These are phyloP conservation scores for Galerina marginata DNA, from an alignment of 768 basidiomycete species.

Conservation along the genomic window DNA sequence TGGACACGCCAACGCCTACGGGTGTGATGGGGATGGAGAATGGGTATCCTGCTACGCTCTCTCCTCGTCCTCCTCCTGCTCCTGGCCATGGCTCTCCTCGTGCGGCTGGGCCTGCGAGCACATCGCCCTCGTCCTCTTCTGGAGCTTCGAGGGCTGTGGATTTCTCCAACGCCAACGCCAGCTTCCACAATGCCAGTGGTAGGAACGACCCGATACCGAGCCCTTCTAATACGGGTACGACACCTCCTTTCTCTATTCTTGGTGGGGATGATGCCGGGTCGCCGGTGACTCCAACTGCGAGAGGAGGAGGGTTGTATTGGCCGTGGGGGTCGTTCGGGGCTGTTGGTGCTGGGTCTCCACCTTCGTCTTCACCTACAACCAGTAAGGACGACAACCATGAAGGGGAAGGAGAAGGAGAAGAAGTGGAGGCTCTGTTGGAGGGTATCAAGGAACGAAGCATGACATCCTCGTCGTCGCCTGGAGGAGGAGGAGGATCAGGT, in stretches of 20 bases:
- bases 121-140: no score
- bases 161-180: conserved; percentile 1
- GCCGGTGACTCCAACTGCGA: neutral
- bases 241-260: conserved; percentile 38
- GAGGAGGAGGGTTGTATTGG: conserved; percentile 18
- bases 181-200: neutral
- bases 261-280: conserved; percentile 10
- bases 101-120: neutral
- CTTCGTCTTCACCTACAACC: neutral
- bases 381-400: neutral
- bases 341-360: conserved; percentile 1
- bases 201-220: conserved; percentile 3
- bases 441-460: conserved; percentile 35
- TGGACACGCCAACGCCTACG: no score
- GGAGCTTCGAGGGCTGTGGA: neutral
- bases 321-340: conserved; percentile 26
- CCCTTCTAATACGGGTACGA: conserved; percentile 30
- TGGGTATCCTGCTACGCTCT: neutral
- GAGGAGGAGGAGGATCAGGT: no score
- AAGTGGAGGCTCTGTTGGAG: conserved; percentile 17
- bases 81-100: neutral
- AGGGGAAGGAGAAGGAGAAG: neutral
- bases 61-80: neutral
- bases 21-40: neutral
- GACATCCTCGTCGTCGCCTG: no score